These are phyloP conservation scores for Hymenoscyphus repandus DNA, from an alignment of 2,329 filamentous ascomycete genomes.

Conservation along the genomic window DNA sequence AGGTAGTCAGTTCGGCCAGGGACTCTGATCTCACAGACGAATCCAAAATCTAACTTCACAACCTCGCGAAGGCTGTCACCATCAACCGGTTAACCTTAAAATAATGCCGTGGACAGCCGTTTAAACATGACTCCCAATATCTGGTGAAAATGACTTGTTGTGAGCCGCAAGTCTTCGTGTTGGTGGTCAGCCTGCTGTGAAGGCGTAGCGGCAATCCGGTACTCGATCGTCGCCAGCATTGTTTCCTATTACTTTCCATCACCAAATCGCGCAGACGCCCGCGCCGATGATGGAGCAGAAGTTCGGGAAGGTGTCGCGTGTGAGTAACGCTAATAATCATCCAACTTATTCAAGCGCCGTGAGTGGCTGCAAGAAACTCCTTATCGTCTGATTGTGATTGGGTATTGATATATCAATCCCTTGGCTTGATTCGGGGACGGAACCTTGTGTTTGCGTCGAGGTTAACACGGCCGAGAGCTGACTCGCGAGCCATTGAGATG, in stretches of 20 bases:
- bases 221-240: not conserved
- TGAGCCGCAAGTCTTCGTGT: not conserved
- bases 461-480: not conserved
- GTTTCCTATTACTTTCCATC: not conserved
- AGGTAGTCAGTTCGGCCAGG: too few species aligned
- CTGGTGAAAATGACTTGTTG: not conserved
- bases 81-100: too few species aligned
- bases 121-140: not conserved
- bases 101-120: conserved; percentile 1
- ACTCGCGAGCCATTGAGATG: not conserved
- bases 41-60: not conserved
- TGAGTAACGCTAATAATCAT: not conserved
- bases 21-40: too few species aligned
- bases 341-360: not conserved
- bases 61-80: not conserved
- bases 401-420: not conserved
- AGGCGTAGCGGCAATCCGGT: not conserved
- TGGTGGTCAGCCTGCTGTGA: not conserved
- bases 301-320: not conserved
- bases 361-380: not conserved
- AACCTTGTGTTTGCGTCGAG: not conserved
- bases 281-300: not conserved
- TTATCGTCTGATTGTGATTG: not conserved
- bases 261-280: not conserved
- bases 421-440: not conserved